Percentiles rank a stretch among this genome's conserved stretches.
Conservation (phyloP, 2,329 filamentous ascomycete species). For the Elsinoe batatas region DNA sequence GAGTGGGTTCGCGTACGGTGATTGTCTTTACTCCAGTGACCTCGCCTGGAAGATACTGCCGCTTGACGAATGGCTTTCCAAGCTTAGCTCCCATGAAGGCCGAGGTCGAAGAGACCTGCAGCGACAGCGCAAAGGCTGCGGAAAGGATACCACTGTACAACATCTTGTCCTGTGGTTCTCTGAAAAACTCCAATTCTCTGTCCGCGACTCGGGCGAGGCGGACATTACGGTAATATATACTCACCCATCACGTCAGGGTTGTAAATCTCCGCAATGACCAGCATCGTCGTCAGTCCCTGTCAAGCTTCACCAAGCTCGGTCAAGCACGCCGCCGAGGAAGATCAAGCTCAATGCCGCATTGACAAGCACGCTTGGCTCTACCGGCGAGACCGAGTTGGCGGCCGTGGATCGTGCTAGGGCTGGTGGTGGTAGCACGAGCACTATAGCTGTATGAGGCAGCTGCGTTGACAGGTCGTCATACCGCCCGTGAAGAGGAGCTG, state of each 20-base stretch:
- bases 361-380: slow-evolving; percentile 1
- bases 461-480: neutral
- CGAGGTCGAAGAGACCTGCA: slow-evolving; percentile 1
- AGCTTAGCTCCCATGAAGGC: slow-evolving; percentile 11
- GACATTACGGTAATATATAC: neutral
- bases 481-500: neutral
- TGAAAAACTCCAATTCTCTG: neutral
- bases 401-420: neutral
- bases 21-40: slow-evolving; percentile 37
- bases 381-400: neutral
- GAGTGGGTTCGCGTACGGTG: slow-evolving; percentile 10
- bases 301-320: slow-evolving; percentile 14
- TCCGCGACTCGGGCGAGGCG: neutral
- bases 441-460: slow-evolving; percentile 1
- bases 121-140: slow-evolving; percentile 10
- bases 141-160: slow-evolving; percentile 2
- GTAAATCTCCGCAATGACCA: neutral
- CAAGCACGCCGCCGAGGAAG: slow-evolving; percentile 7
- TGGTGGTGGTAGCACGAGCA: neutral
- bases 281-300: slow-evolving; percentile 20
- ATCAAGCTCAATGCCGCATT: slow-evolving; percentile 3
- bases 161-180: neutral
- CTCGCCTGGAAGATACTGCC: slow-evolving; percentile 29
- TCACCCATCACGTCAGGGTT: neutral
- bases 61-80: slow-evolving; percentile 15